Base-by-base conservation (phyloP, 192 early-diverging fungal genomes). In the Coemansia sp. region DNA sequence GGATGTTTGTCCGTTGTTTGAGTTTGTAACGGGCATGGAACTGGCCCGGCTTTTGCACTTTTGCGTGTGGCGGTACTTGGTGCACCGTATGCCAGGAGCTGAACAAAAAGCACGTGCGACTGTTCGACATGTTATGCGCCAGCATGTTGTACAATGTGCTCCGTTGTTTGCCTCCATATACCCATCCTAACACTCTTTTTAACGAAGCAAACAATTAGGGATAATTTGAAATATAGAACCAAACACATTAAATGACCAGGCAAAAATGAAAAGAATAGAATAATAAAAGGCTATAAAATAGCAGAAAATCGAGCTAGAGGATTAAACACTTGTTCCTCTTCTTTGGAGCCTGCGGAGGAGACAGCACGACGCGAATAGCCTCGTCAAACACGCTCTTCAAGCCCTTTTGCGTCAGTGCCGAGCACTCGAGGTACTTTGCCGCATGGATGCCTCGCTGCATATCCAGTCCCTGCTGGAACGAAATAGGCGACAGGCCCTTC, bases 351-450 rank as follows among this genome's bases (percentile, higher is more conserved):
- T 78, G 78, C 55, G 94, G 94, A 19, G 94, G 94, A 69, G 94
- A 8, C 31, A 98, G 84, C 15, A 95, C 96, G 5, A 95, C 94
- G 51, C 95, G 88, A 69, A 97, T 98, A 19, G 96, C 96, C 64
- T 96, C 94, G 73, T 98, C 96, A 88, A 98, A 98, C 15, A 98
- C 95, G 69, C 91, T 95, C 87, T 98, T 97, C 62, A 98, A 73
- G 25, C 95, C 95, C 81, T 95, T 94, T 82, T 97, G 95, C 55
- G 96, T 97, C 64, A 98, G 84, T 40, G 96, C 94, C 19, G 95
- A 97, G 75, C 96, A 98, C 82, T 98, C 96, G 31, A 97, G 84
- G 74, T 98, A 98, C 61, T 90, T 93, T 75, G 92, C 91, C 20
- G 93, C 95, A 15, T 81, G 68, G 64, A 98, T 90, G 65, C 94